Base-by-base conservation (phyloP, 139 green algal genomes). In the Chlamydomonas sphaeroides region DNA sequence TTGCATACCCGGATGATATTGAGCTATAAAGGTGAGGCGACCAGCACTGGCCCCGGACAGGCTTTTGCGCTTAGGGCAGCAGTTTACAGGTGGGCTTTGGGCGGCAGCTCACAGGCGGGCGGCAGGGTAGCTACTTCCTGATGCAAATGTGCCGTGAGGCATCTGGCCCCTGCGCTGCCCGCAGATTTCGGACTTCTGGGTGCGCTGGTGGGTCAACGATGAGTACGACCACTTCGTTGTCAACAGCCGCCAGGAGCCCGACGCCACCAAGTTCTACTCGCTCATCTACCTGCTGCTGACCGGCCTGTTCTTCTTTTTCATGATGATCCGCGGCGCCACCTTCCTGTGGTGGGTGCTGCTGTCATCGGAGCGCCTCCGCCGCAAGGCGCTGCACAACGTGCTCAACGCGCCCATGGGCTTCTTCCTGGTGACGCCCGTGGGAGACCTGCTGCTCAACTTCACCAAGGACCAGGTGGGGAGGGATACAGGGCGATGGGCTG, bases 401-500 rank as follows among this genome's bases (percentile, higher is more conserved):
- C 61, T 66, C n/a, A 66, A 66, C 61, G 61, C 89, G 5, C 89
- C 89, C 33, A 82, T 93, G 18, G 83, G 87, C 85, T 93, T 93
- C 87, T 92, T 93, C 87, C 87, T 85, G 68, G 71, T 83, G 28
- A 92, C 86, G 65, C 89, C 89, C 42, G 85, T 93, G 21, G 89
- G 89, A 30, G 89, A 93, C 49, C 84, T 93, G 77, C 88, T 93
- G 28, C 78, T 89, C 7, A 76, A 81, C 70, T 93, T 93, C 84
- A 91, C 88, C 79, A 88, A 87, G 59, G 89, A 93, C 51, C 90
- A 93, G 86, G 88, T n/a, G n/a, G n/a, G n/a, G n/a, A n/a, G n/a
- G n/a, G n/a, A n/a, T n/a, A n/a, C n/a, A n/a, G n/a, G n/a, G n/a
- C n/a, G n/a, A n/a, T n/a, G n/a, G n/a, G n/a, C n/a, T n/a, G n/a